These are phyloP conservation scores for Lactifluus volemus DNA, from an alignment of 768 basidiomycete species.

Conservation along the genomic window DNA sequence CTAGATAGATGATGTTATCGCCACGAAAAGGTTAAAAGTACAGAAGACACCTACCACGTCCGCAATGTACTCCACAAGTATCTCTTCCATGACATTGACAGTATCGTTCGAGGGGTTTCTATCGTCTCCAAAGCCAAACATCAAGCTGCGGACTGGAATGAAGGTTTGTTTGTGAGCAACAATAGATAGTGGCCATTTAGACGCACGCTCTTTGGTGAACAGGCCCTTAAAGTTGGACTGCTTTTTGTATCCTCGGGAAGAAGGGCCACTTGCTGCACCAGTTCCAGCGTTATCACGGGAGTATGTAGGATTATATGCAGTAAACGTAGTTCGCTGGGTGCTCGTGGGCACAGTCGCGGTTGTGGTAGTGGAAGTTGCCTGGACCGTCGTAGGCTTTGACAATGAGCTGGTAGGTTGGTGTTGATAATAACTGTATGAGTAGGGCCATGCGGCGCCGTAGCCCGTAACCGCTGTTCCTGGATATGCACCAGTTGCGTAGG, in stretches of 20 bases:
- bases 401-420: slow-evolving; percentile 18
- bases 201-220: slow-evolving; percentile 76
- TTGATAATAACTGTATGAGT: slow-evolving; percentile 51
- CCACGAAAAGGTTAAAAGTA: slow-evolving; percentile 3
- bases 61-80: slow-evolving; percentile 81
- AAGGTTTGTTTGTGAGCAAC: not conserved
- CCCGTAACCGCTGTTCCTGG: slow-evolving; percentile 55
- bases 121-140: slow-evolving; percentile 95
- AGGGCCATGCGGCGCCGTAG: slow-evolving; percentile 56
- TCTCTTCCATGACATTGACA: slow-evolving; percentile 89
- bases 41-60: slow-evolving; percentile 60
- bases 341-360: slow-evolving; percentile 18
- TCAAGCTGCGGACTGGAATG: slow-evolving; percentile 62
- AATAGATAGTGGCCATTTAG: not conserved
- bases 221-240: slow-evolving; percentile 64
- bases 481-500: slow-evolving; percentile 43
- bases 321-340: slow-evolving; percentile 21
- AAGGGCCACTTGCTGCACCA: slow-evolving; percentile 31
- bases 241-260: slow-evolving; percentile 46
- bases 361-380: slow-evolving; percentile 14
- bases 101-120: slow-evolving; percentile 81
- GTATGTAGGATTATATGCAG: slow-evolving; percentile 36
- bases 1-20: slow-evolving; percentile 30
- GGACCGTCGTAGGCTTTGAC: slow-evolving; percentile 21
- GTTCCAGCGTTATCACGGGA: slow-evolving; percentile 40